Evolutionary conservation across 2,329 filamentous ascomycete genomes (phyloP).

Genomic region (Fusarium ramigenum): DNA sequence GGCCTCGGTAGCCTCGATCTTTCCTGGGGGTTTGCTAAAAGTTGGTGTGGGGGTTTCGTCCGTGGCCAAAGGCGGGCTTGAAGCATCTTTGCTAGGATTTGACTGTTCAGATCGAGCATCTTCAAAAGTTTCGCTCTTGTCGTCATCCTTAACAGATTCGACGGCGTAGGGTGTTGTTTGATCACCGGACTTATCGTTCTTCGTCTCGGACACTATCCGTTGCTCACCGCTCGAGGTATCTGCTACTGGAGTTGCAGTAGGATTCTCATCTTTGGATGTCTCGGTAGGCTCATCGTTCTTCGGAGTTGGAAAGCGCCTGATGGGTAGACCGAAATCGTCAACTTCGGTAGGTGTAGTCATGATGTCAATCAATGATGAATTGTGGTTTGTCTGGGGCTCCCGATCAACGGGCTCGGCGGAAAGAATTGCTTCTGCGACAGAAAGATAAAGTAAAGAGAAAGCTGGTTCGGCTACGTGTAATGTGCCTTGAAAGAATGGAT

Average conservation of each 20-base stretch:
- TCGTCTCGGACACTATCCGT: not conserved
- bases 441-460: not conserved
- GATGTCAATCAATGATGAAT: conserved; percentile 25
- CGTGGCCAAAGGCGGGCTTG: not conserved
- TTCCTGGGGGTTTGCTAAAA: conserved; percentile 12
- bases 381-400: conserved; percentile 5
- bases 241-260: not conserved
- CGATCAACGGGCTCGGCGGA: conserved; percentile 5
- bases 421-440: not conserved
- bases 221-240: conserved; percentile 14
- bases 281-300: conserved; percentile 32
- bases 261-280: conserved; percentile 14
- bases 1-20: conserved; percentile 6
- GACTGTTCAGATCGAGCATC: conserved; percentile 50
- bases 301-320: conserved; percentile 59
- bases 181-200: conserved; percentile 6
- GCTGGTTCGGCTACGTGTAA: conserved; percentile 30
- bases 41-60: not conserved
- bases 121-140: conserved; percentile 51
- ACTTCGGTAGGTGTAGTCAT: conserved; percentile 54
- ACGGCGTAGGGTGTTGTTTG: not conserved
- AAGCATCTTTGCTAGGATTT: conserved; percentile 25
- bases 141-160: conserved; percentile 41
- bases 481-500: conserved; percentile 34
- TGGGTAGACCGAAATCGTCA: conserved; percentile 78